Conservation (phyloP, 495 filamentous ascomycete genomes). For the Podospora pseudocomata region DNA sequence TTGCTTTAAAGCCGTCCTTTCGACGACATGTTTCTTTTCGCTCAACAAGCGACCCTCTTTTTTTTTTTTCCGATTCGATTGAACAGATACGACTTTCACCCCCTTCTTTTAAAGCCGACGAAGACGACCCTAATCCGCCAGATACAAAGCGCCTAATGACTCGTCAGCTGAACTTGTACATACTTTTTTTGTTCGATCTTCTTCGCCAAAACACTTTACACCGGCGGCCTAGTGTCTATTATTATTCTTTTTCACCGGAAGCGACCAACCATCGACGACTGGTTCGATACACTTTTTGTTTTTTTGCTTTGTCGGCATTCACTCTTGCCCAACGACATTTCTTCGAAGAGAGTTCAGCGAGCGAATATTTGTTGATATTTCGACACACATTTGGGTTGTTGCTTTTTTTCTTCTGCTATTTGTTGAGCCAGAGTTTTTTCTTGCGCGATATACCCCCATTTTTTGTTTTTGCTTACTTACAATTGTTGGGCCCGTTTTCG, state of each 20-base stretch:
- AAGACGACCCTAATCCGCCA: not conserved
- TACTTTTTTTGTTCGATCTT: not conserved
- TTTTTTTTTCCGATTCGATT: not conserved
- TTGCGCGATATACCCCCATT: too few species aligned
- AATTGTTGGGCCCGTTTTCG: not conserved
- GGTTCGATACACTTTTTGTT: slow-evolving; percentile 5
- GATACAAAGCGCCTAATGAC: not conserved
- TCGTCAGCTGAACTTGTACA: slow-evolving; percentile 6
- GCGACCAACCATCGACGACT: not conserved
- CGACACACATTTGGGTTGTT: not conserved
- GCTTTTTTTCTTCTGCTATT: not conserved
- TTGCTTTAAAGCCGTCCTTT: slow-evolving; percentile 32
- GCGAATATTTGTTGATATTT: too few species aligned
- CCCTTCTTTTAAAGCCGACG: not conserved
- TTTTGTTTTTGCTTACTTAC: too few species aligned
- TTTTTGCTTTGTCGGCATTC: slow-evolving; percentile 6
- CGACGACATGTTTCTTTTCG: not conserved
- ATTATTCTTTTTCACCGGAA: slow-evolving; percentile 8
- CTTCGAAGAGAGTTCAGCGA: slow-evolving; percentile 14
- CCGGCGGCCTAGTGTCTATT: slow-evolving; percentile 27
- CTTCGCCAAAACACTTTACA: slow-evolving; percentile 2
- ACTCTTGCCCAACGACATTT: slow-evolving; percentile 24
- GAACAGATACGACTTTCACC: not conserved
- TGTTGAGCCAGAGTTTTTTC: not conserved
- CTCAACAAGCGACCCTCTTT: not conserved